phyloP scores from a whole-genome alignment of 2,329 filamentous ascomycete species.

The Trichophyton benhamiae region DNA sequence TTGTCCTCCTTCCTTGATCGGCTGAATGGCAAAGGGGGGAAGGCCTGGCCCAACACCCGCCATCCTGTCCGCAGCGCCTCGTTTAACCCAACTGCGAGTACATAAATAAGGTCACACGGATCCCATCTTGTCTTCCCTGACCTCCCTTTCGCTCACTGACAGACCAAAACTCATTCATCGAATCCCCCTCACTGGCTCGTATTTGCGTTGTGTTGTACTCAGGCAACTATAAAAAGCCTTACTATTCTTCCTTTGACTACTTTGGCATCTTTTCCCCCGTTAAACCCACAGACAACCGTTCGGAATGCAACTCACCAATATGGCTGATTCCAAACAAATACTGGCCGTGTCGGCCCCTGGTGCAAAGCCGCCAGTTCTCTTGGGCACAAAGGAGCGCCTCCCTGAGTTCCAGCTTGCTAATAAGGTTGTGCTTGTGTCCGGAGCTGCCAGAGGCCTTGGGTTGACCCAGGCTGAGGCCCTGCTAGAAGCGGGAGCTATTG shows the following conservation, averaged over 20 bases:
- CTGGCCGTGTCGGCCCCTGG: background rate
- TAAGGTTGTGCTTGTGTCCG: constrained; percentile 59
- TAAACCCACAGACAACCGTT: too few species aligned
- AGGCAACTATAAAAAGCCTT: background rate
- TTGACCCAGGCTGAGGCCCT: constrained; percentile 61
- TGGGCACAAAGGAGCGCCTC: constrained; percentile 29
- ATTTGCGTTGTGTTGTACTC: too few species aligned
- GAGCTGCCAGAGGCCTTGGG: constrained; percentile 60
- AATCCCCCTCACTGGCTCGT: background rate
- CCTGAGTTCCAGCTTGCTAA: constrained; percentile 65
- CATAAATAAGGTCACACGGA: constrained; percentile 1
- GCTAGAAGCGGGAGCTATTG: constrained; percentile 58
- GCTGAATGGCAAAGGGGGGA: background rate
- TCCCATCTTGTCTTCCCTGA: background rate
- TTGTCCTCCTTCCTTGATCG: background rate
- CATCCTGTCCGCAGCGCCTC: background rate
- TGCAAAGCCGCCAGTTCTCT: background rate
- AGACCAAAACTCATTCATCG: background rate
- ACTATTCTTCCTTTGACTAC: background rate
- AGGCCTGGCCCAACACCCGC: background rate
- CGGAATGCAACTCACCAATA: background rate
- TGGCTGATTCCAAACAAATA: background rate
- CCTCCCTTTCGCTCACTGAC: background rate
- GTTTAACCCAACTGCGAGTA: background rate
- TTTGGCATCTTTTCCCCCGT: background rate